Conservation (phyloP, 208 protist species). For the Acanthamoeba lenticulata region DNA sequence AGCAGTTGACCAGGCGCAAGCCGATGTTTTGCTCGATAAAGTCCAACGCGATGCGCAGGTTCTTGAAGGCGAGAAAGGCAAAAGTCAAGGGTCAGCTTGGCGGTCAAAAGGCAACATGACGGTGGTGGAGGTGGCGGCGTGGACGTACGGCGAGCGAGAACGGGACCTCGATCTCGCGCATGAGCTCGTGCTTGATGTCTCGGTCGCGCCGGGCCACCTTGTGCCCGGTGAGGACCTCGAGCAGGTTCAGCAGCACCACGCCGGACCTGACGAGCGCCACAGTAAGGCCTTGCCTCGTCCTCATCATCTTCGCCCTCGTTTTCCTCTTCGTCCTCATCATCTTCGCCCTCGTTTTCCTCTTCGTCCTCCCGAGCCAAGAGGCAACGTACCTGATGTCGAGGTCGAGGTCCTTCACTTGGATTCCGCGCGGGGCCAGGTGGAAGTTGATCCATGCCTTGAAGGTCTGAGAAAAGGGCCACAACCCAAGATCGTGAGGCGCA, state of each 20-base stretch:
- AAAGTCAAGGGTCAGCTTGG: neutral
- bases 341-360: no score
- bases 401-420: neutral
- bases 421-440: conserved; percentile 6
- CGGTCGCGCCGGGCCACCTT: neutral
- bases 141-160: neutral
- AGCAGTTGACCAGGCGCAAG: conserved; percentile 53
- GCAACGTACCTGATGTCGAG: neutral
- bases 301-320: no score
- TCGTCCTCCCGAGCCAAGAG: no score
- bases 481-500: neutral
- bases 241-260: conserved; percentile 27
- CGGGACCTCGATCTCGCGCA: conserved; percentile 9
- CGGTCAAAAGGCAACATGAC: no score
- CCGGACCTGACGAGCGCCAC: neutral
- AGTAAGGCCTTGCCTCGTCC: no score
- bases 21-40: conserved; percentile 54
- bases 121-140: neutral
- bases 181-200: neutral
- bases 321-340: no score
- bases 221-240: conserved; percentile 35
- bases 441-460: conserved; percentile 58
- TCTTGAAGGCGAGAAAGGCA: neutral
- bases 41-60: conserved; percentile 13
- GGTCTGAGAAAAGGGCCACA: neutral